Conservation (phyloP, 768 basidiomycete genomes). For the Russula compacta region DNA sequence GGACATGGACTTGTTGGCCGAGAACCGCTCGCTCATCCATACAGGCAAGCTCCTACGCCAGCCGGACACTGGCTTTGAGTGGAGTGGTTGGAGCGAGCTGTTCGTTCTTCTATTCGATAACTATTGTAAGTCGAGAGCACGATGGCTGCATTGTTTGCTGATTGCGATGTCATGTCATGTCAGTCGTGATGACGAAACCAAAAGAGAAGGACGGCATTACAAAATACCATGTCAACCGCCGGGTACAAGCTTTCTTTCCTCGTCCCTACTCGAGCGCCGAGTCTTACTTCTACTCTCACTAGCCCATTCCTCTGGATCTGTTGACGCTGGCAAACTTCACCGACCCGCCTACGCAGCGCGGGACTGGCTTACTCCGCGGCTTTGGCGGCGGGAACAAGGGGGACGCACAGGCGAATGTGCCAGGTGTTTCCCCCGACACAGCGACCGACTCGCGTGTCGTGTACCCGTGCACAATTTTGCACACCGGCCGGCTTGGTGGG, state of each 20-base stretch:
- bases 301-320: constrained; percentile 92
- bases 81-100: constrained; percentile 86
- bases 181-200: constrained; percentile 85
- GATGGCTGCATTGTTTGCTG: neutral
- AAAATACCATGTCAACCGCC: constrained; percentile 71
- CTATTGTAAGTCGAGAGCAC: constrained; percentile 51
- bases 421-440: constrained; percentile 31
- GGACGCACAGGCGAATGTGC: constrained; percentile 22
- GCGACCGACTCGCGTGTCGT: constrained; percentile 63
- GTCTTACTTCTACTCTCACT: constrained; percentile 1
- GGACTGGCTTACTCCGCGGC: constrained; percentile 62
- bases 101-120: constrained; percentile 92
- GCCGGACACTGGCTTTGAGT: constrained; percentile 80
- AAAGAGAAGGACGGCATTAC: constrained; percentile 68
- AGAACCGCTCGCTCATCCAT: constrained; percentile 75
- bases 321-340: constrained; percentile 78
- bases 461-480: constrained; percentile 82
- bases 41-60: constrained; percentile 77
- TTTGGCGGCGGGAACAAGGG: constrained; percentile 32
- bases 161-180: neutral
- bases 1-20: constrained; percentile 87
- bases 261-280: neutral
- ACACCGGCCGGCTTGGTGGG: constrained; percentile 83
- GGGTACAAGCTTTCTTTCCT: constrained; percentile 39
- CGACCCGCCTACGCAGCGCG: constrained; percentile 69